These are phyloP conservation scores for Podaxis sp. DNA, from an alignment of 768 basidiomycete species.

Conservation along the genomic window DNA sequence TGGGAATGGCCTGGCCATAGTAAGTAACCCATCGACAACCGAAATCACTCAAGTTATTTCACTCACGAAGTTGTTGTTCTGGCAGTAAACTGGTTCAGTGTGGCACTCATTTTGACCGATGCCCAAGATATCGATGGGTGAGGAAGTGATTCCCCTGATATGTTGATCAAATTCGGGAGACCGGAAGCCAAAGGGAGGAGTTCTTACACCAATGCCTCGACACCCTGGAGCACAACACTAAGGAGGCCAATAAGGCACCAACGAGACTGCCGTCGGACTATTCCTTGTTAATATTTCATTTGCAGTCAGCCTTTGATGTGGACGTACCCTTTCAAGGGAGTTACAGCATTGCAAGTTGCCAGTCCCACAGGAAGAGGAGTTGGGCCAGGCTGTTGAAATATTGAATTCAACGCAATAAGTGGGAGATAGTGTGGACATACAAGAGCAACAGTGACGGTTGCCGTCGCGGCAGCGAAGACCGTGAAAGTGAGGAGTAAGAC, in stretches of 20 bases:
- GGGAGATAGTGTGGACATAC: background rate
- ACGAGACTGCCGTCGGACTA: constrained; percentile 21
- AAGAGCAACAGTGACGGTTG: constrained; percentile 15
- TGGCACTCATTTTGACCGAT: constrained; percentile 22
- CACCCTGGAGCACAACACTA: constrained; percentile 21
- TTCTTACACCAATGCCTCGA: constrained; percentile 24
- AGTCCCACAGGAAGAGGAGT: constrained; percentile 15
- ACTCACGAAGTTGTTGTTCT: constrained; percentile 26
- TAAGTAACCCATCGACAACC: background rate
- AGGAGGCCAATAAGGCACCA: constrained; percentile 20
- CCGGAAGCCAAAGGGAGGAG: background rate
- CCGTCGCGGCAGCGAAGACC: constrained; percentile 19
- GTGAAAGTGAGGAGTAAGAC: constrained; percentile 14
- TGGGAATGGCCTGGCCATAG: constrained; percentile 7
- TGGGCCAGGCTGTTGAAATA: constrained; percentile 10
- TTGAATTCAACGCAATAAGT: background rate
- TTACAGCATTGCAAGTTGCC: constrained; percentile 22
- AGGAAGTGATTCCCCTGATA: constrained; percentile 25
- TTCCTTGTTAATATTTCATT: background rate
- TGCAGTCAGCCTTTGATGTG: background rate
- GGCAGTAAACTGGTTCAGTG: constrained; percentile 36
- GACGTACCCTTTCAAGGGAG: constrained; percentile 18
- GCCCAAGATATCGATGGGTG: constrained; percentile 23
- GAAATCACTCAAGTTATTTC: constrained; percentile 3
- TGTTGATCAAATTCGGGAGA: background rate